Percentiles rank a stretch among this genome's conserved stretches.
Conservation (phyloP, 2,329 filamentous ascomycete genomes). For the Aschersonia sp. region DNA sequence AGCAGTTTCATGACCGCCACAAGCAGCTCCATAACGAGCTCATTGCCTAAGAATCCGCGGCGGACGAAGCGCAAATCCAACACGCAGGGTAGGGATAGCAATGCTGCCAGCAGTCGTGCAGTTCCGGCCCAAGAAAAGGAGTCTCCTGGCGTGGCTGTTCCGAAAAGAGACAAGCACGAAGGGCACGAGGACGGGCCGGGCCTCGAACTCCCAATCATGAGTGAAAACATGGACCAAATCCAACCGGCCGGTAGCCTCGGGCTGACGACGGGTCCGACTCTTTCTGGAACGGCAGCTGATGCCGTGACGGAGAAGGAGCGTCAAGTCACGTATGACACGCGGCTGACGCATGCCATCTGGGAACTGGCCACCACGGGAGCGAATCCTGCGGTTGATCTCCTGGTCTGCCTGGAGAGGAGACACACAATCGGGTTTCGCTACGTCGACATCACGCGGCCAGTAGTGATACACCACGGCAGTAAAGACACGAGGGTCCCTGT, state of each 20-base stretch:
- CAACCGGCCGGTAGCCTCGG: constrained; percentile 12
- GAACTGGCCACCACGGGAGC: constrained; percentile 78
- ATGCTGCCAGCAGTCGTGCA: constrained; percentile 19
- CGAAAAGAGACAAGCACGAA: constrained; percentile 12
- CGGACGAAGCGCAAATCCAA: constrained; percentile 44
- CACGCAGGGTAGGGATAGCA: constrained; percentile 21
- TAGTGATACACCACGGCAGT: constrained; percentile 88
- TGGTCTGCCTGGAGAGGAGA: constrained; percentile 82
- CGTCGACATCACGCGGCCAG: constrained; percentile 80
- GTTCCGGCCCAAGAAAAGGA: constrained; percentile 33
- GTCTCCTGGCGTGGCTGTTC: constrained; percentile 16
- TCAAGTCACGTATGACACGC: constrained; percentile 62
- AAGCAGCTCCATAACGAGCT: constrained; percentile 70
- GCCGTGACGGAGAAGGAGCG: constrained; percentile 56
- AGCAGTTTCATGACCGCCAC: constrained; percentile 90
- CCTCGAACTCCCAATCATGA: constrained; percentile 14
- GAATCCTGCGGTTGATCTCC: constrained; percentile 83
- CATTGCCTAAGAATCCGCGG: constrained; percentile 51
- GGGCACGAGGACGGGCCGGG: constrained; percentile 8
- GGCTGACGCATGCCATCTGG: constrained; percentile 90
- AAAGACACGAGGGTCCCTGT: constrained; percentile 84
- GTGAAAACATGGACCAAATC: constrained; percentile 35
- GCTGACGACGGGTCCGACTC: constrained; percentile 14
- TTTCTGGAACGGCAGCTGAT: constrained; percentile 40
- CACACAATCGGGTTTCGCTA: constrained; percentile 93